Percentiles rank a stretch among this genome's conserved stretches.
Conservation (phyloP, 345 rosid species). For the Corymbia maculata region DNA sequence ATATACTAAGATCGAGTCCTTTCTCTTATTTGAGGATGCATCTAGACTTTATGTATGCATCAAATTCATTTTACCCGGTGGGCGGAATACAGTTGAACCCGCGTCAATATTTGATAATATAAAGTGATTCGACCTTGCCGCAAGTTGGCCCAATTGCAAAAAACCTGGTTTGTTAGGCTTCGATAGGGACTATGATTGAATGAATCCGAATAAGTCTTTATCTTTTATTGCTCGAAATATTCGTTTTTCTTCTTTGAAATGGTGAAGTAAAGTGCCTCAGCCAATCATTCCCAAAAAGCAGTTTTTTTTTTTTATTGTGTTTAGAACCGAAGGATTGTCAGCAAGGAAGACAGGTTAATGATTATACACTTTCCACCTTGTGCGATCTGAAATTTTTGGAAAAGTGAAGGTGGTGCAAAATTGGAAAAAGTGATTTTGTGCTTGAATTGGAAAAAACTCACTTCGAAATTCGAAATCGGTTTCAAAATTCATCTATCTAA, state of each 20-base stretch:
- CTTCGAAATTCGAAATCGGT: neutral
- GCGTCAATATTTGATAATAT: fast-evolving
- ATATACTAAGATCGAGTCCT: neutral
- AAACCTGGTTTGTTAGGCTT: neutral
- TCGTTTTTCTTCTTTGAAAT: neutral
- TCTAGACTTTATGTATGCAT: neutral
- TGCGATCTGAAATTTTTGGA: neutral
- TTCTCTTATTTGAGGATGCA: neutral
- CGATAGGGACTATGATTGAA: neutral
- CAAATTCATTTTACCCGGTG: neutral
- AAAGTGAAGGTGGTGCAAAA: neutral
- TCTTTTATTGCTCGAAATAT: neutral
- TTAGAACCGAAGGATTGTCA: neutral
- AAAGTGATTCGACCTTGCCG: neutral
- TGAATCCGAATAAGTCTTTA: neutral
- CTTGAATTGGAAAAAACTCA: neutral
- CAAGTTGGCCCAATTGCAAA: neutral
- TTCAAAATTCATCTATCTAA: neutral
- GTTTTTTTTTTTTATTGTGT: neutral
- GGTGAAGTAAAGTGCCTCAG: neutral
- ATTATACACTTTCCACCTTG: neutral
- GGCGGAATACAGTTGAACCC: neutral
- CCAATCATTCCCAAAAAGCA: neutral
- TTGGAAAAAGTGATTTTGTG: neutral
- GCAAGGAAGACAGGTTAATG: neutral